A percentile compares a stretch with the other conserved stretches of the same genome.
Conservation (phyloP, 495 filamentous ascomycete genomes). For the Talaromyces liani region DNA sequence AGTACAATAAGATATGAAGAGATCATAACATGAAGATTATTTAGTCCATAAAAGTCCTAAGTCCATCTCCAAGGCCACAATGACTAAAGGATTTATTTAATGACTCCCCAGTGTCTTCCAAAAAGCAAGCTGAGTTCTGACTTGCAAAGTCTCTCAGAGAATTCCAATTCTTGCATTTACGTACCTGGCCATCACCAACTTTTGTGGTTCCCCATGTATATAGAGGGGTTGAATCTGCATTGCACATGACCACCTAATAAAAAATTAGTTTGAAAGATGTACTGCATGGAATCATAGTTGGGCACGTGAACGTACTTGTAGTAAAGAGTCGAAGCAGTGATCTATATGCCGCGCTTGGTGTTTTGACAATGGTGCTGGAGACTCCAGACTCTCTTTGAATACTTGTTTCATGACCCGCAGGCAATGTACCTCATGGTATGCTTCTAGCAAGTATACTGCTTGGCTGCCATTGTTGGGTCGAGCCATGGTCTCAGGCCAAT, state of each 20-base stretch:
- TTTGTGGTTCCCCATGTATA: neutral
- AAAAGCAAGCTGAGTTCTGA: neutral
- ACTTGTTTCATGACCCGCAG: neutral
- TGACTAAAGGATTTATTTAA: neutral
- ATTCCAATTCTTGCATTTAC: conserved; percentile 2
- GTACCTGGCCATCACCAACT: neutral
- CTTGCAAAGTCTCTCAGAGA: neutral
- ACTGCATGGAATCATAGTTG: too few relatives aligned
- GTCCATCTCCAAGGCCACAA: neutral
- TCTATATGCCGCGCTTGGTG: neutral
- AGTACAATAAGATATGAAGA: too few relatives aligned
- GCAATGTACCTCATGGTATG: neutral
- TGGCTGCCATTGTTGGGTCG: neutral
- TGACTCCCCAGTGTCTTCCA: neutral
- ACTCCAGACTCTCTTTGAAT: neutral
- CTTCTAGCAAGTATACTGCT: neutral
- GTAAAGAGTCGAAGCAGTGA: neutral
- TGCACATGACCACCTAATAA: neutral
- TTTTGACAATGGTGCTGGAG: neutral
- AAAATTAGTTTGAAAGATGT: neutral
- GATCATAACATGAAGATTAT: too few relatives aligned
- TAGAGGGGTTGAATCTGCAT: neutral
- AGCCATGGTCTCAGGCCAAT: neutral
- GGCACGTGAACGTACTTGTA: neutral
- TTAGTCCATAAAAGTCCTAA: neutral